Evolutionary conservation across 495 filamentous ascomycete species (phyloP).

Genomic region (Penicillium salamii): DNA sequence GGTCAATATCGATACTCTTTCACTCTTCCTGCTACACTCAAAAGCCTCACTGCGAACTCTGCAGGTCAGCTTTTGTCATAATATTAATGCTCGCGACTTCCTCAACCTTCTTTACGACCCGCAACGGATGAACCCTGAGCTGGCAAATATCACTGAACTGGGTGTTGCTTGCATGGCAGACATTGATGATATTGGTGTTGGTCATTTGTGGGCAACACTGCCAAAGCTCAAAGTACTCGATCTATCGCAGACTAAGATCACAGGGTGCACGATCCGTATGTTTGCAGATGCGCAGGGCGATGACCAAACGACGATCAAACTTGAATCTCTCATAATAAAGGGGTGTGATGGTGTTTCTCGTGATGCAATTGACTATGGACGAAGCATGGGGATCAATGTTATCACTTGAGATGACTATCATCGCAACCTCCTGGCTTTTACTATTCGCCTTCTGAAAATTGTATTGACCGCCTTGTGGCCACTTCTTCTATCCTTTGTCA

Average conservation of each 20-base stretch:
- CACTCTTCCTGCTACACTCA: conserved; percentile 15
- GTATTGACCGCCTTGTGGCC: too few species aligned
- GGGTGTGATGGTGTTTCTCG: conserved; percentile 35
- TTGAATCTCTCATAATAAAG: conserved; percentile 26
- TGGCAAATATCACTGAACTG: conserved; percentile 26
- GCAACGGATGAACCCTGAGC: not conserved
- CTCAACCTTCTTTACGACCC: conserved; percentile 5
- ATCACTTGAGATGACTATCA: conserved; percentile 6
- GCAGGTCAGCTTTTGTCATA: conserved; percentile 28
- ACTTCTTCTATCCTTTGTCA: too few species aligned
- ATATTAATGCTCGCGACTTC: conserved; percentile 8
- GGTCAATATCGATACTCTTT: conserved; percentile 14
- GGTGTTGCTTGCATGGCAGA: conserved; percentile 22
- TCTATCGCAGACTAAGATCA: conserved; percentile 35
- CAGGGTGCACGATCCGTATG: conserved; percentile 33
- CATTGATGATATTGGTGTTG: conserved; percentile 21
- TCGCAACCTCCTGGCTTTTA: too few species aligned
- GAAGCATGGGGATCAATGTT: conserved; percentile 31
- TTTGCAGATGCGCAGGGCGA: conserved; percentile 22
- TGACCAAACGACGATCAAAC: conserved; percentile 4
- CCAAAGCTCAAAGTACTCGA: conserved; percentile 29
- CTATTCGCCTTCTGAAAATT: too few species aligned
- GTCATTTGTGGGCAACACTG: conserved; percentile 14
- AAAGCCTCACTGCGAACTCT: conserved; percentile 27
- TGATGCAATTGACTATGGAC: conserved; percentile 39